Evolutionary conservation across 148 eudicot species (phyloP).

Genomic region (Salicornia ramosissima): DNA sequence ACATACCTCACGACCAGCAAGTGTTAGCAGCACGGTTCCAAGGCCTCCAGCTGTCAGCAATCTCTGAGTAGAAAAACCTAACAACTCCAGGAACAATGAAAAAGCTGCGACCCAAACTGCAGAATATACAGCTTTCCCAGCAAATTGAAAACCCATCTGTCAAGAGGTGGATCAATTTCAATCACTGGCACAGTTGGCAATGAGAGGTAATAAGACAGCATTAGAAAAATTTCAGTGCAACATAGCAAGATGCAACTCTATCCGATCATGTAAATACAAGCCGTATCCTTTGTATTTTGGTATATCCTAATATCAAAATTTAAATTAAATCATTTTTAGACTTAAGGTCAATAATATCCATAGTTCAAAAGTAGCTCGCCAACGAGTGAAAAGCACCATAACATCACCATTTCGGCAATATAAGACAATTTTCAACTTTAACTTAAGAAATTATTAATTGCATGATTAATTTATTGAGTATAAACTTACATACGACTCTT

Average conservation of each 20-base stretch:
- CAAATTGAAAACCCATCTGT: constrained; percentile 92
- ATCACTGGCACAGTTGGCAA: constrained; percentile 1
- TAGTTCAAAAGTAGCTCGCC: too few species aligned
- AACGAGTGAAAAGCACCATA: too few species aligned
- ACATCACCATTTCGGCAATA: too few species aligned
- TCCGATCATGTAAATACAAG: not conserved
- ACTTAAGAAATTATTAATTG: too few species aligned
- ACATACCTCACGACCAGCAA: constrained; percentile 96
- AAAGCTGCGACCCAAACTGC: constrained; percentile 96
- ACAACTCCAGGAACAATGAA: constrained; percentile 84
- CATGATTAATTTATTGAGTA: too few species aligned
- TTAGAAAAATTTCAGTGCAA: not conserved
- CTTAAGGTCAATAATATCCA: too few species aligned
- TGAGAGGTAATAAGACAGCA: constrained; percentile 1
- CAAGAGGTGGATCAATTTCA: constrained; percentile 20
- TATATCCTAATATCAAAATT: too few species aligned
- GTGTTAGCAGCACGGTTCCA: constrained; percentile 89
- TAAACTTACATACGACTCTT: too few species aligned
- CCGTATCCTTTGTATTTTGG: too few species aligned
- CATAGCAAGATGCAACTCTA: not conserved
- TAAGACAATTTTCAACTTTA: too few species aligned
- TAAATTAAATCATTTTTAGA: too few species aligned
- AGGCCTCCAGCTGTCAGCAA: constrained; percentile 98
- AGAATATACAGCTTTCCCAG: constrained; percentile 80
- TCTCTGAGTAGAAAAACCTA: constrained; percentile 90